phyloP scores from a whole-genome alignment of 805 yeast species.

The Metschnikowia henanensis region DNA sequence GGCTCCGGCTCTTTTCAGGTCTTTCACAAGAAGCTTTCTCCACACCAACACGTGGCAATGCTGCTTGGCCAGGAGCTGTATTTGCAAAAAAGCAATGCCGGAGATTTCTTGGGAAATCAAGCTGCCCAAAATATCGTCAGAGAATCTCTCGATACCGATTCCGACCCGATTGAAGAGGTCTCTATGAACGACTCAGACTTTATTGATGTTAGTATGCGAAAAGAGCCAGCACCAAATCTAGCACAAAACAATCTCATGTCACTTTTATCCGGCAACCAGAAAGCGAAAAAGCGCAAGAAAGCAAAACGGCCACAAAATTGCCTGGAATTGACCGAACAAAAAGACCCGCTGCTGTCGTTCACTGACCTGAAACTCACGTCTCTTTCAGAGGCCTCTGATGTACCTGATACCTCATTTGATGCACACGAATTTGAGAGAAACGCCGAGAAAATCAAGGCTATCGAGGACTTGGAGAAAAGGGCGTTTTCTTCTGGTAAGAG shows the following conservation, averaged over 20 bases:
- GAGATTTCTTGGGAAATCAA: too few species aligned
- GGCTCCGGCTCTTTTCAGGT: too few species aligned
- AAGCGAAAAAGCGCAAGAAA: conserved; percentile 4
- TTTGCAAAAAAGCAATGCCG: neutral
- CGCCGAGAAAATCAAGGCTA: conserved; percentile 4
- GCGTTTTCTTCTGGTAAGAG: conserved; percentile 12
- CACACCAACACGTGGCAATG: conserved; percentile 6
- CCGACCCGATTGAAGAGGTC: conserved; percentile 6
- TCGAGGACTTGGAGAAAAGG: conserved; percentile 13
- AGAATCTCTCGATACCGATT: neutral
- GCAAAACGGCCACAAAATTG: neutral
- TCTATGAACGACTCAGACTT: conserved; percentile 1
- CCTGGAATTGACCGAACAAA: neutral
- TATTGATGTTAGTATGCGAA: neutral
- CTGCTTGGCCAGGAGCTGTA: conserved; percentile 18
- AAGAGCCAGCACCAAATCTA: neutral
- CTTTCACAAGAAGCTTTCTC: neutral
- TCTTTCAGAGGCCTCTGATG: conserved; percentile 2
- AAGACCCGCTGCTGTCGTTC: neutral
- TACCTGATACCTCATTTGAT: conserved; percentile 9
- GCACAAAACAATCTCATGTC: conserved; percentile 15
- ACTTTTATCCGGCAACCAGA: conserved; percentile 18
- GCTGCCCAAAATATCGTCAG: neutral
- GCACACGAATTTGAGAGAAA: conserved; percentile 7
- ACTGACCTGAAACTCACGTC: neutral